Conservation (phyloP, 768 basidiomycete genomes). For the Agaricus bisporus region DNA sequence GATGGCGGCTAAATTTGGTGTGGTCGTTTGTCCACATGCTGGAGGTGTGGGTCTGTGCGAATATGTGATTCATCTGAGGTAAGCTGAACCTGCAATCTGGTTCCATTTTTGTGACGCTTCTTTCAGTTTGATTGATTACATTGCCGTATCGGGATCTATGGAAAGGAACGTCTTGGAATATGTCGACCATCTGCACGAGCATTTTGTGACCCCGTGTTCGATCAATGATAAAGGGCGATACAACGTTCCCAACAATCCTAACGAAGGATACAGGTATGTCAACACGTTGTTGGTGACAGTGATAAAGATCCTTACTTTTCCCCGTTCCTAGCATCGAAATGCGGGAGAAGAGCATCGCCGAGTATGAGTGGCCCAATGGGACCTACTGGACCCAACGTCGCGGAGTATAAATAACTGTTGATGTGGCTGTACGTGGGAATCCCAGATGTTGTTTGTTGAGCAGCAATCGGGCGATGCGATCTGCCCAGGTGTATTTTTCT, state of each 20-base stretch:
- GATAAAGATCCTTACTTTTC: neutral
- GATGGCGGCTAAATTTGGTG: constrained; percentile 84
- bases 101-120: neutral
- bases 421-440: constrained; percentile 9
- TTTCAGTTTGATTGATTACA: constrained; percentile 83
- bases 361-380: constrained; percentile 84
- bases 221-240: constrained; percentile 84
- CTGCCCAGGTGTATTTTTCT: neutral
- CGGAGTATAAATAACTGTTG: constrained; percentile 9
- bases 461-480: constrained; percentile 7
- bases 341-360: constrained; percentile 70
- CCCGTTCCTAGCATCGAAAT: constrained; percentile 71
- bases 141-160: constrained; percentile 86
- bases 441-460: neutral
- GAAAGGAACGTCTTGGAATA: constrained; percentile 92
- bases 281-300: neutral
- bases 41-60: constrained; percentile 93
- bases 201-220: constrained; percentile 84
- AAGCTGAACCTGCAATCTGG: constrained; percentile 9
- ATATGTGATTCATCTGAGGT: constrained; percentile 83
- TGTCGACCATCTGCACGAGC: constrained; percentile 89
- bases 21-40: constrained; percentile 89
- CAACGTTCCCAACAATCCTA: constrained; percentile 71
- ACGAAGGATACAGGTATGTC: constrained; percentile 72
- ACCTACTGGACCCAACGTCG: constrained; percentile 59